A percentile compares a stretch with the other conserved stretches of the same genome.
These are phyloP conservation scores for Globisporangium emineosum DNA, from an alignment of 352 stramenopile genomes.

Conservation along the genomic window DNA sequence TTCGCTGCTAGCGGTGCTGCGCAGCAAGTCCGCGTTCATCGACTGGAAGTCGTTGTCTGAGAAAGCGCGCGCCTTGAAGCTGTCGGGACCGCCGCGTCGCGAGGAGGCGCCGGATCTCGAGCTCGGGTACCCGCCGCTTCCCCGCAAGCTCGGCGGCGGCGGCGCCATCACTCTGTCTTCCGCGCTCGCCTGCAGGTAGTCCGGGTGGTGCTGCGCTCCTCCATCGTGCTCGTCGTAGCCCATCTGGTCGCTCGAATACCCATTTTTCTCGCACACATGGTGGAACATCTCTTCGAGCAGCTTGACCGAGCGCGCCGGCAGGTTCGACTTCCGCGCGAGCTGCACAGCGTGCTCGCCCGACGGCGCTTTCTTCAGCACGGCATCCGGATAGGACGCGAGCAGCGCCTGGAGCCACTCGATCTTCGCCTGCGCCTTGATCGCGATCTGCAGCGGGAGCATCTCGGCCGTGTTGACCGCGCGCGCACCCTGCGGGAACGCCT, in stretches of 20 bases:
- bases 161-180: constrained; percentile 1
- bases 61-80: constrained; percentile 54
- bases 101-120: background rate
- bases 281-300: constrained; percentile 87
- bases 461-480: constrained; percentile 72
- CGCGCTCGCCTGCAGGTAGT: background rate
- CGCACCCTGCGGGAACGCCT: constrained; percentile 70
- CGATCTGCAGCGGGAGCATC: constrained; percentile 86
- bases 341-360: constrained; percentile 74
- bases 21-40: constrained; percentile 1
- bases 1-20: constrained; percentile 2
- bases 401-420: constrained; percentile 87
- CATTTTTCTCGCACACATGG: constrained; percentile 74
- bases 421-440: constrained; percentile 82
- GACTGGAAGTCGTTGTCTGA: constrained; percentile 66
- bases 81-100: constrained; percentile 14
- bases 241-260: constrained; percentile 50
- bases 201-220: background rate
- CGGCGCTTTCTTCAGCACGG: constrained; percentile 71
- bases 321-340: constrained; percentile 54
- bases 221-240: constrained; percentile 33
- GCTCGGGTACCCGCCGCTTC: constrained; percentile 16
- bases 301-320: constrained; percentile 61
- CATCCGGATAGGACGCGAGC: constrained; percentile 77
- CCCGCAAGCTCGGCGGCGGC: background rate